A percentile compares a stretch with the other conserved stretches of the same genome.
These are phyloP conservation scores for Pyrus pyrifolia DNA, from an alignment of 306 rosid genomes.

Conservation along the genomic window DNA sequence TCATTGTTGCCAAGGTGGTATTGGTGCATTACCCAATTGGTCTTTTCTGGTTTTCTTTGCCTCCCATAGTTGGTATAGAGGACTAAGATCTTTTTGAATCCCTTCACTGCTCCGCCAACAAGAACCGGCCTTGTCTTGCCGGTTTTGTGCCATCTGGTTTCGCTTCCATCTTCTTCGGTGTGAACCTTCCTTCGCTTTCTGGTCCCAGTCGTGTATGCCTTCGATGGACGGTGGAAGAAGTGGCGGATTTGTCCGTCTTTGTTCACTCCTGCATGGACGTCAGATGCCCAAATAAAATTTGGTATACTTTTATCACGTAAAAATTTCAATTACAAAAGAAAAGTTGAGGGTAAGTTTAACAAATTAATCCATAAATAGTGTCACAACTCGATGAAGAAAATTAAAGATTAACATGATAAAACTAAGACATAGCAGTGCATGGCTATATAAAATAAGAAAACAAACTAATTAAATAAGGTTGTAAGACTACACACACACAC, in stretches of 20 bases:
- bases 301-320: neutral
- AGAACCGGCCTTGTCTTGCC: slow-evolving; percentile 75
- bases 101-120: slow-evolving; percentile 38
- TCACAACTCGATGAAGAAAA: neutral
- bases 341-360: neutral
- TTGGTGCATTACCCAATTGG: slow-evolving; percentile 96
- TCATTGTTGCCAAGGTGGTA: slow-evolving; percentile 77
- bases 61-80: slow-evolving; percentile 83
- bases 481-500: neutral
- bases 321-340: neutral
- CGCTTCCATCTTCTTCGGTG: slow-evolving; percentile 71
- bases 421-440: neutral
- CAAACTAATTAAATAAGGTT: neutral
- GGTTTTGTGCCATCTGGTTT: slow-evolving; percentile 96
- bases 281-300: neutral
- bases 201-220: slow-evolving; percentile 89
- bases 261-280: slow-evolving; percentile 55
- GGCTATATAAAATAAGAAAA: neutral
- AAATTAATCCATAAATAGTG: neutral
- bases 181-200: slow-evolving; percentile 89
- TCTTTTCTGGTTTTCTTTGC: slow-evolving; percentile 71
- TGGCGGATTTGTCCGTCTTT: slow-evolving; percentile 85
- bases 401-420: neutral
- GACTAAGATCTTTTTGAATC: slow-evolving; percentile 85
- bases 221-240: slow-evolving; percentile 85